Evolutionary conservation across 2,329 filamentous ascomycete species (phyloP).

Genomic region (Scytalidium lignicola): DNA sequence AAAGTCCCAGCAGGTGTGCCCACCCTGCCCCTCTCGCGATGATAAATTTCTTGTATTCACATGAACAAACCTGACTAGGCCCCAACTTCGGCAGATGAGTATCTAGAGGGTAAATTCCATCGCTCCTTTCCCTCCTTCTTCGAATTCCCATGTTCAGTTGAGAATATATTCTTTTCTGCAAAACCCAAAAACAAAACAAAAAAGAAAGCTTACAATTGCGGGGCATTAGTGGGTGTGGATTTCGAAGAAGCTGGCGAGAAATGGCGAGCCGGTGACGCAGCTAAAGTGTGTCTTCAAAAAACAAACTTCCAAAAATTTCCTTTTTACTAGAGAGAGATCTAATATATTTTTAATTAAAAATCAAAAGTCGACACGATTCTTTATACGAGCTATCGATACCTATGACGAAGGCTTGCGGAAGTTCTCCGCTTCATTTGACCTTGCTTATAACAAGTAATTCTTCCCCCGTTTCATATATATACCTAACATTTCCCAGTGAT

Average conservation of each 20-base stretch:
- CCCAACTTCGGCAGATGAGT: constrained; percentile 62
- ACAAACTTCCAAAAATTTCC: constrained; percentile 47
- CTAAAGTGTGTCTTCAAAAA: constrained; percentile 37
- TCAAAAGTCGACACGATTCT: constrained; percentile 39
- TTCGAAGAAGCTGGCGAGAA: constrained; percentile 69
- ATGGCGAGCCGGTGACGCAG: constrained; percentile 66
- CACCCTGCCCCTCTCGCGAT: not conserved
- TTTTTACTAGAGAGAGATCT: constrained; percentile 13
- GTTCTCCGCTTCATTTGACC: constrained; percentile 60
- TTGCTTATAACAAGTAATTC: constrained; percentile 68
- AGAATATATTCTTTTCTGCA: not conserved
- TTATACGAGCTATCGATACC: constrained; percentile 58
- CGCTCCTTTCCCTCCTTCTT: not conserved
- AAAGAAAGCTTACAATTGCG: constrained; percentile 7
- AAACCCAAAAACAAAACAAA: not conserved
- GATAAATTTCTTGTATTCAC: not conserved
- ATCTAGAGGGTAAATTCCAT: constrained; percentile 46
- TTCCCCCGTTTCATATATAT: too few relatives aligned
- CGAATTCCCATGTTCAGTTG: constrained; percentile 1
- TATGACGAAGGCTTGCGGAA: constrained; percentile 59
- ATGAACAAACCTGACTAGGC: constrained; percentile 30
- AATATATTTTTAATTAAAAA: not conserved
- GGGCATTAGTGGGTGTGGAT: constrained; percentile 52
- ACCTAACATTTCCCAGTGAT: too few relatives aligned
- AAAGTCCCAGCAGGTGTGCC: constrained; percentile 19